phyloP scores from a whole-genome alignment of 106 monocot species.

The Apostasia ramifera region DNA sequence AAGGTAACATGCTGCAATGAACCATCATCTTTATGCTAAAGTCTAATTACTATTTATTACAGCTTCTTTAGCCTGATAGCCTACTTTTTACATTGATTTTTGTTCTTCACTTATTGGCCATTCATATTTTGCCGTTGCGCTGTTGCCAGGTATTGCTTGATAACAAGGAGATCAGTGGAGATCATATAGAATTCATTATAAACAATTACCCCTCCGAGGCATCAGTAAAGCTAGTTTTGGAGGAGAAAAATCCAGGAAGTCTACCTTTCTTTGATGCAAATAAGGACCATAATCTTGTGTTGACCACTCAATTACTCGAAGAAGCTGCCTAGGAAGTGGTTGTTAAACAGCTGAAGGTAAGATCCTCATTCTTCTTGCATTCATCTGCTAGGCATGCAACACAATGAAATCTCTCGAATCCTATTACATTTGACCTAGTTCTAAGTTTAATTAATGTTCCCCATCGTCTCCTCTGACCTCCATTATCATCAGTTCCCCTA shows the following conservation, averaged over 20 bases:
- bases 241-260: slow-evolving; percentile 70
- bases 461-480: no score
- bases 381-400: no score
- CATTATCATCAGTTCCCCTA: no score
- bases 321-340: neutral
- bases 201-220: slow-evolving; percentile 58
- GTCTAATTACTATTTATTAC: no score
- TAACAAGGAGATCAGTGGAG: slow-evolving; percentile 64
- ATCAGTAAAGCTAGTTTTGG: slow-evolving; percentile 45
- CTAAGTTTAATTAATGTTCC: no score
- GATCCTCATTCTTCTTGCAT: no score
- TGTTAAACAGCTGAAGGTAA: no score
- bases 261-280: slow-evolving; percentile 39
- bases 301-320: slow-evolving; percentile 1
- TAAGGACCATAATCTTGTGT: slow-evolving; percentile 8
- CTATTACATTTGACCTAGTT: no score
- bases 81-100: neutral
- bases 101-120: neutral
- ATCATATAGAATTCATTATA: slow-evolving; percentile 73
- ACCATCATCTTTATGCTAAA: neutral
- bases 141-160: slow-evolving; percentile 62
- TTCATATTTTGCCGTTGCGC: neutral
- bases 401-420: no score
- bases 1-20: slow-evolving; percentile 37
- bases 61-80: neutral